Conservation (phyloP, 305 asterid genomes). For the Nicotiana rustica region DNA sequence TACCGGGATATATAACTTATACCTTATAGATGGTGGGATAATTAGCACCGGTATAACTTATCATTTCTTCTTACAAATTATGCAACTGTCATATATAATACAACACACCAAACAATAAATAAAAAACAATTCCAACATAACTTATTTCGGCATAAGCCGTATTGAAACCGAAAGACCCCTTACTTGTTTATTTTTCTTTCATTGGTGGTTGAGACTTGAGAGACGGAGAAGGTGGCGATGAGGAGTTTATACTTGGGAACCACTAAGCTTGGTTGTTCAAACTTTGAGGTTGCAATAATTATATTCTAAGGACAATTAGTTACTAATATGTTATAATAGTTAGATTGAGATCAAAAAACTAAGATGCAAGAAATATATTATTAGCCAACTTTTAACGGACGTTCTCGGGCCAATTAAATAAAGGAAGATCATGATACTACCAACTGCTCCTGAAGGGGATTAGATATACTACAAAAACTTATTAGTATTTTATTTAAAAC, state of each 20-base stretch:
- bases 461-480: not conserved
- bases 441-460: not conserved
- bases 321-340: not conserved
- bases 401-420: not conserved
- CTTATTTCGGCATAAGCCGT: no score
- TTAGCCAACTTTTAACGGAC: not conserved
- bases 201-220: not conserved
- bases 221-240: not conserved
- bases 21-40: no score
- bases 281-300: not conserved
- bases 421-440: not conserved
- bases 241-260: conserved; percentile 18
- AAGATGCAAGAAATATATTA: not conserved
- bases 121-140: no score
- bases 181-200: not conserved
- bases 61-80: no score
- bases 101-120: no score
- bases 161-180: no score
- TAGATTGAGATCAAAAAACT: conserved; percentile 12
- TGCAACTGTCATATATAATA: no score
- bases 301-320: conserved; percentile 5
- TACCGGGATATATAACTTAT: no score
- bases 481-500: not conserved
- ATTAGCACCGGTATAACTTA: no score
- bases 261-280: conserved; percentile 27